phyloP scores from a whole-genome alignment of 306 rosid genomes.

The Sicyos edulis region DNA sequence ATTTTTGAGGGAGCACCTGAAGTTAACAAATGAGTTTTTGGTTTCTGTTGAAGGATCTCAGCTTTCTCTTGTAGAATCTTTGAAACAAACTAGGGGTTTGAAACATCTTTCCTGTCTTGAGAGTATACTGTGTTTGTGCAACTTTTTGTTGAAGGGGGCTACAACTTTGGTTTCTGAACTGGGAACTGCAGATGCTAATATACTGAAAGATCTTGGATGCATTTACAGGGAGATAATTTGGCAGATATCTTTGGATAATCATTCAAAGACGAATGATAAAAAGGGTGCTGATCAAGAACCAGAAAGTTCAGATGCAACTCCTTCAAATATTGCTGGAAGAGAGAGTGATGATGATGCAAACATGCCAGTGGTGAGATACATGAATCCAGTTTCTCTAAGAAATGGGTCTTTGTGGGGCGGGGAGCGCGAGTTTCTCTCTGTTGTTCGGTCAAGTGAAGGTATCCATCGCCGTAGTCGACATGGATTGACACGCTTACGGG shows the following conservation, averaged over 20 bases:
- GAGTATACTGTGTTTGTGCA: conserved; percentile 67
- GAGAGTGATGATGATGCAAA: conserved; percentile 92
- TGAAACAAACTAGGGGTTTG: conserved; percentile 59
- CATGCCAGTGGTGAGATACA: conserved; percentile 70
- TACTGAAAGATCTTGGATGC: conserved; percentile 79
- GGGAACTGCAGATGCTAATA: conserved; percentile 82
- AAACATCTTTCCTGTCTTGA: conserved; percentile 80
- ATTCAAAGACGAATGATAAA: conserved; percentile 72
- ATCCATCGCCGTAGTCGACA: conserved; percentile 85
- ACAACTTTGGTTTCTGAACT: conserved; percentile 75
- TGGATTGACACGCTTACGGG: conserved; percentile 74
- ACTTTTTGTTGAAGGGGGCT: conserved; percentile 80
- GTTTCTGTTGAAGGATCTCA: conserved; percentile 73
- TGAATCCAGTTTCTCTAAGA: conserved; percentile 74
- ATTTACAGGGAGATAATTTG: conserved; percentile 80
- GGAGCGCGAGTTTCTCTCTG: conserved; percentile 86
- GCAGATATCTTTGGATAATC: conserved; percentile 80
- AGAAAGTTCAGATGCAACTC: conserved; percentile 58
- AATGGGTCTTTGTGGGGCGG: conserved; percentile 79
- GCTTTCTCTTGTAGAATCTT: conserved; percentile 63
- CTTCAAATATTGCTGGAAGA: conserved; percentile 62
- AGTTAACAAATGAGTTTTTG: conserved; percentile 76
- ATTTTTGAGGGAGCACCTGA: conserved; percentile 74
- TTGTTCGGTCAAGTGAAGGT: conserved; percentile 81
- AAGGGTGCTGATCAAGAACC: conserved; percentile 61